Base-by-base conservation (phyloP, 1,284 basidiomycete species). In the Irpex rosettiformis region DNA sequence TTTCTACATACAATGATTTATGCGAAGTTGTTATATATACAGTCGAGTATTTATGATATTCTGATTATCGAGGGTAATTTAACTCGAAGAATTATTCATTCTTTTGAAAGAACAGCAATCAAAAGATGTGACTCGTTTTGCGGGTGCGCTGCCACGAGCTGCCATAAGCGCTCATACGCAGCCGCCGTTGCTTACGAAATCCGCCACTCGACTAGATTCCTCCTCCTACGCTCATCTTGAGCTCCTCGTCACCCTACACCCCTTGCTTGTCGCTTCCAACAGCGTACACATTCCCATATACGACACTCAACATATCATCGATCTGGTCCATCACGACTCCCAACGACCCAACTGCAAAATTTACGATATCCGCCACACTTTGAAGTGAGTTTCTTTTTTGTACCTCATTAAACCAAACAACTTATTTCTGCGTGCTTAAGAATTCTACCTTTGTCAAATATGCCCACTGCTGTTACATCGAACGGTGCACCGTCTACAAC, bases 241-340 rank as follows among this genome's bases (percentile, higher is more conserved):
- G 43, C 48, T 51, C 59, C 42, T 57, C 57, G 56, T 52, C 40
- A n/a, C n/a, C 18, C 18, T 24, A 27, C 28, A 52, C 24, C 57
- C 27, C 52, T 45, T 52, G 29, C 55, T 54, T 52, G 55, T 48
- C 42, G 55, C 60, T 55, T 57, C 54, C 27, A 16, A 42, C 60
- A 48, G 30, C 54, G 40, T 43, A 10, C 29, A 21, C 33, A 54
- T 29, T 24, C 25, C 8, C 18, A 3, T 7, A 25, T 13, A 51
- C 24, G 13, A 51, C 48, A 10, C 24, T 25, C 22, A 29, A 22
- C 48, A 18, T 28, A 16, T 16, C 27, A 29, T 51, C 25, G 27
- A 51, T 51, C 25, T 25, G 11, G 48, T 29, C 28, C 25, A 51
- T 28, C 27, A 51, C 48, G 48, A 51, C 48, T 29, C 13, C 48